Conservation (phyloP, 2,329 filamentous ascomycete genomes). For the Biscogniauxia marginata region DNA sequence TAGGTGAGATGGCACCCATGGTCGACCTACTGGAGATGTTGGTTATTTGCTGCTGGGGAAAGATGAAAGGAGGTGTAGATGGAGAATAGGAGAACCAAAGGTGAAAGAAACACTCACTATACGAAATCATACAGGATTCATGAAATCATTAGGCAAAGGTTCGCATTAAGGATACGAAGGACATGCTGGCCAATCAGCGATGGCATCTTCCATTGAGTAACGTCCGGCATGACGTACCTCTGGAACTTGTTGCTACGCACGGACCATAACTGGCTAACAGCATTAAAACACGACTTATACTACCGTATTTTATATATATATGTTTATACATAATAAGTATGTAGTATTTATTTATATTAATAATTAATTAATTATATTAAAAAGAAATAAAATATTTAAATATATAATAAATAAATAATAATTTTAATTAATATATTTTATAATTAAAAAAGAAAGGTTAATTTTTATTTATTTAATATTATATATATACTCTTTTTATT, state of each 20-base stretch:
- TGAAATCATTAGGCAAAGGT: neutral
- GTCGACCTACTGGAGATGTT: neutral
- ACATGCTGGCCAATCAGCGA: neutral
- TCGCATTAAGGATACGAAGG: neutral
- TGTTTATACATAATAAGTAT: neutral
- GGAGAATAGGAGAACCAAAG: neutral
- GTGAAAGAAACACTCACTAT: neutral
- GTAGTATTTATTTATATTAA: neutral
- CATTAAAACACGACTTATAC: neutral
- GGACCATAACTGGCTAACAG: neutral
- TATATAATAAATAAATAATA: no score
- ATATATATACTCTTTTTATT: neutral
- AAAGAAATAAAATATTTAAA: neutral
- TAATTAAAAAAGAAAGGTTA: no score
- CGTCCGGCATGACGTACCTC: neutral
- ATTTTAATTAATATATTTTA: no score
- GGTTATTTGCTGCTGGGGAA: neutral
- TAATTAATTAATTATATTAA: neutral
- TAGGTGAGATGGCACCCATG: conserved; percentile 50
- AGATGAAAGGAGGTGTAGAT: neutral
- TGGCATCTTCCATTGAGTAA: neutral
- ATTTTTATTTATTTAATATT: neutral
- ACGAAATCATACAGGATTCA: neutral
- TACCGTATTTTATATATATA: neutral
- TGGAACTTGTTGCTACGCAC: neutral